Base-by-base conservation (phyloP, 2,329 filamentous ascomycete species). In the Metarhizium rileyi region DNA sequence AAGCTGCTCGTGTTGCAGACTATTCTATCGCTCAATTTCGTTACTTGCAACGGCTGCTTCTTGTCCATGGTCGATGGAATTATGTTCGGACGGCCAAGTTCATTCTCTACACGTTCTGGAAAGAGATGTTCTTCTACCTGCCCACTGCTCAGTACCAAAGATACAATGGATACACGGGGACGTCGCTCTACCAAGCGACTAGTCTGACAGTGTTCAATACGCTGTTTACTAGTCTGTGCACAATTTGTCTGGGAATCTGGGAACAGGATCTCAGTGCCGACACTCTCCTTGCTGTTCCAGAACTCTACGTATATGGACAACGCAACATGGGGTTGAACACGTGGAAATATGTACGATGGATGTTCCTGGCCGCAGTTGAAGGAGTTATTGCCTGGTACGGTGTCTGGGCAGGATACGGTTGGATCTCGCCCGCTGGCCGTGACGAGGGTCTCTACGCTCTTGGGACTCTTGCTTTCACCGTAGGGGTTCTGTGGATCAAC, bases 131-230 rank as follows among this genome's bases (percentile, higher is more conserved):
- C 52, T 94, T 94, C 67, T 94, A 93, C 62, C 73, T 94, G 3
- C 86, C 87, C 0, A 87, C 93, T 63, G 88, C 90, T 1, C 72
- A 90, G 30, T 96, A 87, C 59, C 89, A 95, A 66, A 77, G 81
- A 48, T 90, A 82, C 69, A 86, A 84, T 33, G 90, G 90, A 8
- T 96, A 94, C 63, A 94, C 87, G 0, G 91, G 90, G 1, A 95
- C 90, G 0, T 93, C 86, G 48, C 74, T 97, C 20, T 96, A 95
- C 70, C 90, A 97, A 65, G 80, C 80, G 2, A 91, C 86, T 70
- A 88, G 84, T 55, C 69, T 97, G 61, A 93, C 86, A 44, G 89
- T 95, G 63, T 91, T 96, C 71, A 97, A 97, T 63, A 93, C 89
- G 1, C 77, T 96, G 12, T 97, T 97, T 66, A 96, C 91, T 0